Percentiles rank a stretch among this genome's conserved stretches.
Conservation (phyloP, 2,329 filamentous ascomycete genomes). For the Lachnellula subtilissima region DNA sequence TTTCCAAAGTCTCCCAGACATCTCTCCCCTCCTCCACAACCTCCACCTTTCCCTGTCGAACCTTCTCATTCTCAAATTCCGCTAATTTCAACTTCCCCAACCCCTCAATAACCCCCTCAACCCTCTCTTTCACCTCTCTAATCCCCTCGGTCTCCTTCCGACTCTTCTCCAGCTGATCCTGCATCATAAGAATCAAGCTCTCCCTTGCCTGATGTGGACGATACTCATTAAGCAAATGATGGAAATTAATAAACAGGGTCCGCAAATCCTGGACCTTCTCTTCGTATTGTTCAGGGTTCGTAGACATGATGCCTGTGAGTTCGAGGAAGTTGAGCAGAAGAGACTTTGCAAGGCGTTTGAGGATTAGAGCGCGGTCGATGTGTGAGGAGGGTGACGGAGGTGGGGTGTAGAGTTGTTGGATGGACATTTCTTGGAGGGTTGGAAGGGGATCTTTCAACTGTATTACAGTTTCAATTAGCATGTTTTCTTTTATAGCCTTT, state of each 20-base stretch:
- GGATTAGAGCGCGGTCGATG: slow-evolving; percentile 59
- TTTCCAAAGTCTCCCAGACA: slow-evolving; percentile 41
- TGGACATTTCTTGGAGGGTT: slow-evolving; percentile 63
- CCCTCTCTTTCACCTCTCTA: slow-evolving; percentile 63
- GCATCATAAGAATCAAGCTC: slow-evolving; percentile 81
- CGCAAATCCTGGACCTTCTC: slow-evolving; percentile 74
- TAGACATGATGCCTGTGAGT: slow-evolving; percentile 65
- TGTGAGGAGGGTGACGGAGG: slow-evolving; percentile 30
- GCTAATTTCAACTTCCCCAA: slow-evolving; percentile 48
- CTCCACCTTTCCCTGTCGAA: not conserved
- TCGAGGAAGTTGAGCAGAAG: slow-evolving; percentile 86
- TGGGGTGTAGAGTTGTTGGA: slow-evolving; percentile 60
- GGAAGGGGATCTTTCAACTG: slow-evolving; percentile 58
- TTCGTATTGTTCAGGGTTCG: slow-evolving; percentile 60
- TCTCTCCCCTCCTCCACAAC: slow-evolving; percentile 29
- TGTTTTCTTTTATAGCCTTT: not conserved
- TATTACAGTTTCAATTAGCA: slow-evolving; percentile 12
- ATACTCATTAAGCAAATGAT: slow-evolving; percentile 91
- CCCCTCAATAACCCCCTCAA: slow-evolving; percentile 66
- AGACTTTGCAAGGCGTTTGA: slow-evolving; percentile 77
- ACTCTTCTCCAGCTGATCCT: slow-evolving; percentile 71
- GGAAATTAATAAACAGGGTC: slow-evolving; percentile 83
- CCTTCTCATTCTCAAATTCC: slow-evolving; percentile 4
- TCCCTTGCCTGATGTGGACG: slow-evolving; percentile 88
- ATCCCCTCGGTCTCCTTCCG: slow-evolving; percentile 69